Base-by-base conservation (phyloP, 257 asterid species). In the Mentha longifolia region DNA sequence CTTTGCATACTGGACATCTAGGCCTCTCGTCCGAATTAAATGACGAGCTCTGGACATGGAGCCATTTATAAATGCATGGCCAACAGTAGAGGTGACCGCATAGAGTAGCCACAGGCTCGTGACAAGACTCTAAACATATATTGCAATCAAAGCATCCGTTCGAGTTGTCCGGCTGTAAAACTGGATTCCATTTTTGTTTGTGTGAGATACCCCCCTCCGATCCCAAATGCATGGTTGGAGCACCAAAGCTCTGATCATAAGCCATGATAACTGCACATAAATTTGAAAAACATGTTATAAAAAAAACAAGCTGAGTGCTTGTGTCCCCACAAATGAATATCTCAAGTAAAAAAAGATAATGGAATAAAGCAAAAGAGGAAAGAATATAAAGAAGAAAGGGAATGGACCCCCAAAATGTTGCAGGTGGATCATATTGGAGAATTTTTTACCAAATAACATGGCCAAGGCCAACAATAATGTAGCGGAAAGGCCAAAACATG, bases 31-130 rank as follows among this genome's bases (percentile, higher is more conserved):
- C 83, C 9, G 96, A 76, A 61, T 87, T 89, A 0, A 78, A 61
- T 0, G 87, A 78, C 10, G 91, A 78, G 77, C 76, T 87, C 70
- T 81, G 88, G 42, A 85, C 88, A 7, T 87, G 80, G 28, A 92
- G 88, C 98, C 98, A 92, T 78, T 88, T 85, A 84, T 86, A 90
- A 70, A 92, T 88, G 87, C 98, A 92, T 12, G 97, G 92, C 98
- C 98, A 92, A 74, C 98, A 92, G 76, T 88, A 92, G 39, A 92
- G 90, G 74, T 92, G 98, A 17, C 98, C 98, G 20, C 98, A 92
- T 20, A 89, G 88, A 56, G 96, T 90, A 70, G 89, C 92, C 9
- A 92, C 91, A 3, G 98, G 98, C 15, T 92, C 98, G 2, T 80
- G 85, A 6, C 89, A 90, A 2, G 96, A 81, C 55, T 92, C 97